These are phyloP conservation scores for Pseudonectria foliicola DNA, from an alignment of 2,329 filamentous ascomycete genomes.

Conservation along the genomic window DNA sequence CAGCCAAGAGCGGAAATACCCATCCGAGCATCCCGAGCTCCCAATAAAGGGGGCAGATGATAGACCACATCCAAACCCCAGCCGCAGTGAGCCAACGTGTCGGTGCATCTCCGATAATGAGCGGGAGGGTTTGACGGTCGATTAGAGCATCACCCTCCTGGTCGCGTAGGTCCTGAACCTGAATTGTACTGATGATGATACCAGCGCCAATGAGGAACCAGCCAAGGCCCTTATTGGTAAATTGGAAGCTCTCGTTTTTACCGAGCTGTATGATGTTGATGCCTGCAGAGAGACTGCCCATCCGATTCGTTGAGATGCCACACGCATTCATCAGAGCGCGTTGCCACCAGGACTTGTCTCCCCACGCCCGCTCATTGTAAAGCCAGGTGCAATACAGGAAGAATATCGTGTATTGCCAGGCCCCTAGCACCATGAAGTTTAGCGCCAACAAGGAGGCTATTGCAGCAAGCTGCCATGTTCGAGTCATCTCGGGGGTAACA, in stretches of 20 bases:
- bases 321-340: conserved; percentile 15
- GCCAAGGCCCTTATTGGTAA: conserved; percentile 9
- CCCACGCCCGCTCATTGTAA: conserved; percentile 34
- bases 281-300: conserved; percentile 11
- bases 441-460: conserved; percentile 16
- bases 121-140: conserved; percentile 15
- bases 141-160: conserved; percentile 17
- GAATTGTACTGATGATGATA: conserved; percentile 19
- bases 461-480: conserved; percentile 15
- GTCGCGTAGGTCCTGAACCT: conserved; percentile 18
- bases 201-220: conserved; percentile 14
- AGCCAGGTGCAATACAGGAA: conserved; percentile 28
- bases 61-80: conserved; percentile 12
- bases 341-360: conserved; percentile 23
- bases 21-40: conserved; percentile 4
- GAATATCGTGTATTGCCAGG: conserved; percentile 20
- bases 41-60: conserved; percentile 13
- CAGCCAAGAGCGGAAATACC: conserved; percentile 2
- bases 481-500: conserved; percentile 19
- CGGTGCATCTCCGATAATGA: conserved; percentile 15
- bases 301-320: conserved; percentile 15
- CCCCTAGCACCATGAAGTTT: conserved; percentile 14
- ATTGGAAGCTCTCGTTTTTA: conserved; percentile 4
- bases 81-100: conserved; percentile 13
- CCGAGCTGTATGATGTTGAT: conserved; percentile 6